Percentiles rank a stretch among this genome's conserved stretches.
Evolutionary conservation across 257 asterid genomes (phyloP).

Genomic region (Solanum chilense): DNA sequence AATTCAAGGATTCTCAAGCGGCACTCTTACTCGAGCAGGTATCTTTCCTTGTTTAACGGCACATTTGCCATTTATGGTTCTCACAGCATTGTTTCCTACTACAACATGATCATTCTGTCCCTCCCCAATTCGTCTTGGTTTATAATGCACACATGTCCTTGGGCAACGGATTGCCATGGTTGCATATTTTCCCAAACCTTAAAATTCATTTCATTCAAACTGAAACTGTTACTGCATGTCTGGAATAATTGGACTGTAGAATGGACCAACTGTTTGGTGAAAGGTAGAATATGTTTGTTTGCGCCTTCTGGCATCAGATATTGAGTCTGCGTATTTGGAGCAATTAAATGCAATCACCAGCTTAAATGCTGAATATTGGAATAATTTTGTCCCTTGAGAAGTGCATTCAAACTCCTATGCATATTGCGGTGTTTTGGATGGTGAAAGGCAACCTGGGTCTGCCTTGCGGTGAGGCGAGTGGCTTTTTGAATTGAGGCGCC

Average conservation of each 20-base stretch:
- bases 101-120: not conserved
- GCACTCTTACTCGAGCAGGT: constrained; percentile 94
- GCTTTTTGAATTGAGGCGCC: not conserved
- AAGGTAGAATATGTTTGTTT: constrained; percentile 57
- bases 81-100: not conserved
- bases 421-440: not conserved
- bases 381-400: not conserved
- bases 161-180: not conserved
- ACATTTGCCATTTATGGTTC: not conserved
- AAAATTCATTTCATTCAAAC: not conserved
- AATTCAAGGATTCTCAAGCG: constrained; percentile 82
- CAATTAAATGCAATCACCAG: constrained; percentile 82
- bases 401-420: not conserved
- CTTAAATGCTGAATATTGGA: constrained; percentile 61
- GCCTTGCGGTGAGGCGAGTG: not conserved
- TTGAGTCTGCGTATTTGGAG: constrained; percentile 82
- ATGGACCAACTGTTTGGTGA: not conserved
- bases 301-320: constrained; percentile 74
- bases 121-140: not conserved
- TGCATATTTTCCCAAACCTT: not conserved
- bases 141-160: not conserved
- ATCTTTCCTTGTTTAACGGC: not conserved
- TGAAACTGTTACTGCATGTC: not conserved
- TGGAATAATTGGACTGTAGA: not conserved
- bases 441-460: not conserved